Evolutionary conservation across 441 rosid species (phyloP).

Genomic region (Erodium chrysanthum): DNA sequence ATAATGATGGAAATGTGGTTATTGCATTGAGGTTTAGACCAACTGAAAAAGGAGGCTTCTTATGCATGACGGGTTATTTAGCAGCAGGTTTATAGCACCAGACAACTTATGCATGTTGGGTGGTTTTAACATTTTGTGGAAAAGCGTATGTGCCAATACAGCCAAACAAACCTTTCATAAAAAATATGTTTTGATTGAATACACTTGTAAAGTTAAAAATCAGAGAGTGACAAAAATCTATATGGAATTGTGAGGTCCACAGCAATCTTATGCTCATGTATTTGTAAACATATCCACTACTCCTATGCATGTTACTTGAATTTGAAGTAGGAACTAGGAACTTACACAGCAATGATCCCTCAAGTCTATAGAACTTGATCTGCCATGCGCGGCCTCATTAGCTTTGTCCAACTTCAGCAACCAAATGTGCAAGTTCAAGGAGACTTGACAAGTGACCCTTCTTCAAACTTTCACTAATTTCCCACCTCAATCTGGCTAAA

Average conservation of each 20-base stretch:
- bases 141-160: too few species aligned
- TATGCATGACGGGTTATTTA: conserved; percentile 19
- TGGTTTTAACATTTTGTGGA: neutral
- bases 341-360: neutral
- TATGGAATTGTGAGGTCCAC: too few species aligned
- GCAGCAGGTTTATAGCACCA: conserved; percentile 8
- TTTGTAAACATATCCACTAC: neutral
- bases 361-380: neutral
- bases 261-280: neutral
- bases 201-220: too few species aligned
- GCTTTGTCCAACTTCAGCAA: neutral
- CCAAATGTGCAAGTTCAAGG: neutral
- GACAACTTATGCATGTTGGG: conserved; percentile 7
- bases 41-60: conserved; percentile 15
- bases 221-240: too few species aligned
- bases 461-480: neutral
- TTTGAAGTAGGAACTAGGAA: neutral
- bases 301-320: neutral
- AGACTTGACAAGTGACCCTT: neutral
- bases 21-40: conserved; percentile 15
- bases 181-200: too few species aligned
- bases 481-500: neutral
- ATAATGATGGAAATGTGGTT: neutral
- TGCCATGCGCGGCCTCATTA: neutral
- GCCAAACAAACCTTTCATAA: too few species aligned